Percentiles rank a stretch among this genome's conserved stretches.
phyloP scores from a whole-genome alignment of 108 stramenopile species.

The Epithemia pelagica region DNA sequence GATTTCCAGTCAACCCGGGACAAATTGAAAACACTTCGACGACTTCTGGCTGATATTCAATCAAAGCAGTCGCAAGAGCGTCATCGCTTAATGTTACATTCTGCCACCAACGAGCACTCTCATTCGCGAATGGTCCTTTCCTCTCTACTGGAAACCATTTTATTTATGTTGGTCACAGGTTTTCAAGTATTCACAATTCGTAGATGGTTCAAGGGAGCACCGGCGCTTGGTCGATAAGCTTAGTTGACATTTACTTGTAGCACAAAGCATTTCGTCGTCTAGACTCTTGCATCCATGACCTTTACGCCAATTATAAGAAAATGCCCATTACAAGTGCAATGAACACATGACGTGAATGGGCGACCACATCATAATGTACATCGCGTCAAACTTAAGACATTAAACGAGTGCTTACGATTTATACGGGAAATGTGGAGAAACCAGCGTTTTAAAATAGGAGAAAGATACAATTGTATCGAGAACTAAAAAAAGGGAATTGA shows the following conservation, averaged over 20 bases:
- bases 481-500: too few relatives aligned
- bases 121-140: conserved; percentile 78
- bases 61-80: conserved; percentile 69
- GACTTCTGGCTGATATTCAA: conserved; percentile 65
- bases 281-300: too few relatives aligned
- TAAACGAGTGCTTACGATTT: not conserved
- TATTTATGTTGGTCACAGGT: conserved; percentile 72
- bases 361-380: not conserved
- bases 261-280: too few relatives aligned
- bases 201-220: conserved; percentile 75
- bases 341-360: not conserved
- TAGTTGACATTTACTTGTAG: too few relatives aligned
- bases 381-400: not conserved
- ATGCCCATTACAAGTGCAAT: not conserved
- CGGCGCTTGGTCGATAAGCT: conserved; percentile 50
- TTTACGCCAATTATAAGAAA: too few relatives aligned
- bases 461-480: not conserved
- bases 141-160: conserved; percentile 63
- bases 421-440: not conserved
- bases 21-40: conserved; percentile 49
- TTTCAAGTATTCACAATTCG: conserved; percentile 81
- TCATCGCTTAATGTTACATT: conserved; percentile 56
- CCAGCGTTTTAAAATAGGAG: not conserved
- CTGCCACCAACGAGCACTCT: conserved; percentile 69
- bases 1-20: conserved; percentile 56